Evolutionary conservation across 2,329 filamentous ascomycete genomes (phyloP).

Genomic region (Colletotrichum gloeosporioides): DNA sequence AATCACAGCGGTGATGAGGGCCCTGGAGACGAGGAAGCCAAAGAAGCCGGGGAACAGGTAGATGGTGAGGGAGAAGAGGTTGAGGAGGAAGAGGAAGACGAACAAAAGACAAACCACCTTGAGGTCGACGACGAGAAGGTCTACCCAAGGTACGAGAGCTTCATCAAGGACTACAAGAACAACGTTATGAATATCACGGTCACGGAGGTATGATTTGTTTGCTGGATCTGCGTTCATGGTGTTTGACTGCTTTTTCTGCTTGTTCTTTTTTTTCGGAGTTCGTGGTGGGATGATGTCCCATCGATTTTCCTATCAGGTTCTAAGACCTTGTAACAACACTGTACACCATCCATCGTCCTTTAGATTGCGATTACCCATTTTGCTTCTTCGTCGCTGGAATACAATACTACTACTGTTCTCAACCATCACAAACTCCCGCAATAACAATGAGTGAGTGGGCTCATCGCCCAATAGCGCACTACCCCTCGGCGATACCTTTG

Average conservation of each 20-base stretch:
- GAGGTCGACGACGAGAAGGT: not conserved
- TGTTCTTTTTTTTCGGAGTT: not conserved
- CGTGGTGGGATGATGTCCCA: not conserved
- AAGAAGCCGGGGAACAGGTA: not conserved
- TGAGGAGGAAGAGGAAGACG: not conserved
- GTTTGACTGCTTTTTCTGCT: not conserved
- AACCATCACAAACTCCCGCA: not conserved
- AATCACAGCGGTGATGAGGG: not conserved
- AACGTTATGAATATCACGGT: slow-evolving; percentile 13
- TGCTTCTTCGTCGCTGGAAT: not conserved
- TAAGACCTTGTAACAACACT: not conserved
- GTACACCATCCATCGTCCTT: not conserved
- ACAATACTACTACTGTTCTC: not conserved
- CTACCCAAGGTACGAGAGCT: slow-evolving; percentile 18
- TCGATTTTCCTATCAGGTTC: not conserved
- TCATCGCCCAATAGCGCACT: not conserved
- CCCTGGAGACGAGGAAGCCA: not conserved
- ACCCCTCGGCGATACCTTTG: not conserved
- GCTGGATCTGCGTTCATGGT: not conserved
- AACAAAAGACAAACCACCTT: not conserved
- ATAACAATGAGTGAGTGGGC: not conserved
- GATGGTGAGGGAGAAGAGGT: not conserved
- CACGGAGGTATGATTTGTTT: not conserved
- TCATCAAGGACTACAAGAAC: slow-evolving; percentile 18
- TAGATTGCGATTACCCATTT: not conserved